Base-by-base conservation (phyloP, 1,284 basidiomycete genomes). In the Abortiporus biennis region DNA sequence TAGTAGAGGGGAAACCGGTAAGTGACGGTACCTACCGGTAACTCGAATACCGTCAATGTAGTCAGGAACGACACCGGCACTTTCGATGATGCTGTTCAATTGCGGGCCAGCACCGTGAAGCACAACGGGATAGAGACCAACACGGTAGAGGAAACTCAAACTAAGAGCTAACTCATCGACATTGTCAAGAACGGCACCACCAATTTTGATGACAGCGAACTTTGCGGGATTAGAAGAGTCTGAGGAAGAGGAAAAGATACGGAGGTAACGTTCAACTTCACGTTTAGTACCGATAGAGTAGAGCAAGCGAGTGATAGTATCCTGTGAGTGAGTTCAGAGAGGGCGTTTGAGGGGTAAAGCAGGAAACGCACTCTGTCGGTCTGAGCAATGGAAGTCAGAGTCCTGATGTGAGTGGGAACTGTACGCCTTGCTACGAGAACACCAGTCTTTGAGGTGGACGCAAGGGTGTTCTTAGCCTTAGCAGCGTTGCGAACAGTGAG, bases 11-110 rank as follows among this genome's bases (percentile, higher is more conserved):
- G 2, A 22, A 15, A 21, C 11, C 24, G 11, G 20, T 19, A 13
- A 22, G 12, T 20, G 4, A 19, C n/a, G 25, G 9, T 21, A 66
- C 78, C 43, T 43, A 88, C 88, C 85, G 43, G 93, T 97, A 52
- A 96, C 91, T 40, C 93, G 80, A 57, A 96, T 96, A 35, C 93
- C 93, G 57, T 95, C 92, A 53, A 91, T 92, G 66, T 96, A 96
- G 66, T 96, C 92, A 1, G 93, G 92, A 31, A 92, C 76, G 38
- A 96, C 80, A 29, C 93, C 93, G 58, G 90, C 92, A 20, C 78
- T 66, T 58, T 96, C 92, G 50, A 97, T 83, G 51, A 94, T 88
- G 51, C 84, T 80, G 68, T 97, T 97, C 60, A 94, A 68, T 62
- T 94, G 92, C 30, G 92, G 92, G n/a, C 92, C 92, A 47, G 85